phyloP scores from a whole-genome alignment of 2,329 filamentous ascomycete genomes.

The Aspergillus sp. region DNA sequence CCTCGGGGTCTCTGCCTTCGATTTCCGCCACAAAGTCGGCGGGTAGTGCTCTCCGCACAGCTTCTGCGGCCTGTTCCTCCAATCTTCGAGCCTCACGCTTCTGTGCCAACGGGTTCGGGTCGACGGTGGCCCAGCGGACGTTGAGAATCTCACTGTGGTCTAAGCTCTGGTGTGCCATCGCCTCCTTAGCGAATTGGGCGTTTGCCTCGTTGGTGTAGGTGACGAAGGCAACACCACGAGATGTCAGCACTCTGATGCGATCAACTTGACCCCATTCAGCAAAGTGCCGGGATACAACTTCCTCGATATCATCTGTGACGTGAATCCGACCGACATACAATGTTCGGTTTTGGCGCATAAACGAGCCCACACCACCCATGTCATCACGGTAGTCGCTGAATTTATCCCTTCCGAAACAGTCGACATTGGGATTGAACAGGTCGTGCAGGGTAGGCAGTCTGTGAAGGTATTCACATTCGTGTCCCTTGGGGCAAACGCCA shows the following conservation, averaged over 20 bases:
- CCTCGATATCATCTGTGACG: slow-evolving; percentile 94
- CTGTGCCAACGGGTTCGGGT: slow-evolving; percentile 92
- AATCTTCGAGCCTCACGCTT: slow-evolving; percentile 83
- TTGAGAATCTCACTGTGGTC: slow-evolving; percentile 92
- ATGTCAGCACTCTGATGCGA: slow-evolving; percentile 79
- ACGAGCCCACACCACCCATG: slow-evolving; percentile 94
- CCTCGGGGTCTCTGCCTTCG: slow-evolving; percentile 83
- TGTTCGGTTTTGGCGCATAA: slow-evolving; percentile 89
- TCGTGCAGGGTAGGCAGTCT: slow-evolving; percentile 81
- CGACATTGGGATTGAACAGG: slow-evolving; percentile 86
- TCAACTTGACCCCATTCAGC: slow-evolving; percentile 95
- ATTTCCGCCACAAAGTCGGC: slow-evolving; percentile 90
- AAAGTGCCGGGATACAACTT: slow-evolving; percentile 90
- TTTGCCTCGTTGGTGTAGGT: slow-evolving; percentile 91
- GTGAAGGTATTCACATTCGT: slow-evolving; percentile 92
- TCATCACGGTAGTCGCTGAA: slow-evolving; percentile 90
- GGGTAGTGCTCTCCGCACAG: slow-evolving; percentile 79
- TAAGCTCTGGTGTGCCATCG: slow-evolving; percentile 90
- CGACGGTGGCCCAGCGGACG: slow-evolving; percentile 93
- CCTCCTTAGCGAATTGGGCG: slow-evolving; percentile 85
- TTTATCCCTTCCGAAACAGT: slow-evolving; percentile 93
- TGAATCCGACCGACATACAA: slow-evolving; percentile 92
- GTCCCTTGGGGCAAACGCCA: slow-evolving; percentile 68
- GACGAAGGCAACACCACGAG: slow-evolving; percentile 86
- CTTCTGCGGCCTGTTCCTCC: slow-evolving; percentile 95